phyloP scores from a whole-genome alignment of 371 early-diverging fungal genomes.

The Choanephora cucurbitarum region DNA sequence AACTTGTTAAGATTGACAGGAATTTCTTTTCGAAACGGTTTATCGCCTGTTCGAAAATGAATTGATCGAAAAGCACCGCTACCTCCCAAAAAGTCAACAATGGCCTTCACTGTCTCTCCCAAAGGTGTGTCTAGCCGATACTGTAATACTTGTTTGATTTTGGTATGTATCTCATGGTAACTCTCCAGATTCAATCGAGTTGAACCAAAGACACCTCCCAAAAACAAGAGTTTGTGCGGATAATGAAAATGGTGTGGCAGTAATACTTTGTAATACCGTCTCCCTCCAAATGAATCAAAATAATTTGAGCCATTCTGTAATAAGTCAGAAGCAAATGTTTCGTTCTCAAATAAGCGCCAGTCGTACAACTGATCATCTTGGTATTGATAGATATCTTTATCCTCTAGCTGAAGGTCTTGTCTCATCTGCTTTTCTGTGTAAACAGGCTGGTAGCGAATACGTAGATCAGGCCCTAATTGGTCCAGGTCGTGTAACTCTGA shows the following conservation, averaged over 20 bases:
- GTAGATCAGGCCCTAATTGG: slow-evolving; percentile 14
- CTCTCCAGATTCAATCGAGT: slow-evolving; percentile 32
- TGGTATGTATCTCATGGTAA: slow-evolving; percentile 26
- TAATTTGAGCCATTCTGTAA: slow-evolving; percentile 26
- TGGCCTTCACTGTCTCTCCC: slow-evolving; percentile 31
- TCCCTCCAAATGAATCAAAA: slow-evolving; percentile 41
- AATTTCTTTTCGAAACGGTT: slow-evolving; percentile 29
- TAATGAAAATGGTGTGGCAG: slow-evolving; percentile 23
- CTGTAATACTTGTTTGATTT: slow-evolving; percentile 26
- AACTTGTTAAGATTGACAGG: slow-evolving; percentile 22
- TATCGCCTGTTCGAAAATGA: slow-evolving; percentile 46
- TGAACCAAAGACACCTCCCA: slow-evolving; percentile 46
- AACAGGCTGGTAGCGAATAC: slow-evolving; percentile 22
- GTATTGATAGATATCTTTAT: slow-evolving; percentile 33
- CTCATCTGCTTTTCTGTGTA: slow-evolving; percentile 27
- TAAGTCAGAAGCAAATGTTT: slow-evolving; percentile 15
- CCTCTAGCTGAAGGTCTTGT: slow-evolving; percentile 15
- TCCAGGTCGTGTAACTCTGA: slow-evolving; percentile 33
- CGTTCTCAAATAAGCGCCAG: slow-evolving; percentile 47
- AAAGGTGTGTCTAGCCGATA: slow-evolving; percentile 40
- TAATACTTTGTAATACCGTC: slow-evolving; percentile 35
- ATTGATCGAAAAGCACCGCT: slow-evolving; percentile 30
- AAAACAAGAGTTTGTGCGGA: slow-evolving; percentile 34
- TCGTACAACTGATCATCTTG: slow-evolving; percentile 46
- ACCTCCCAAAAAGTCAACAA: slow-evolving; percentile 39